Evolutionary conservation across 352 stramenopile species (phyloP), one percentile per base, ranked within the genome.

Genomic region (Globisporangium nodosum): DNA sequence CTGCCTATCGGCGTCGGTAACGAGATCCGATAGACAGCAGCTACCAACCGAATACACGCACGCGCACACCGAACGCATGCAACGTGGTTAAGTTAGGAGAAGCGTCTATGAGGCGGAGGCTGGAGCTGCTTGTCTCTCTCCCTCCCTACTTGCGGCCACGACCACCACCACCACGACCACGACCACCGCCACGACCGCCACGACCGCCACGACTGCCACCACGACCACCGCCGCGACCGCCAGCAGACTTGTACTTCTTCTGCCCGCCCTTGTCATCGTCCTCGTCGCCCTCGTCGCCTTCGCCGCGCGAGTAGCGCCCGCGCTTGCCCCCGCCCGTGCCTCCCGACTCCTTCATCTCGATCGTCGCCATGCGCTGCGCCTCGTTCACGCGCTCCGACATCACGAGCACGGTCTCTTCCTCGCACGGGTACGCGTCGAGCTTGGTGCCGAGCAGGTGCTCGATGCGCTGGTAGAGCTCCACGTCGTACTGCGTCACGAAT

Each of bases 401-500:
- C 8, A 99, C 85, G 37, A 99, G 68, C 20, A 99, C 96, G 3
- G 94, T 97, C 58, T 98, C 92, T 72, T 98, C 95, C 63, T 97
- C 90, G 35, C 85, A 94, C 45, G 80, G 62, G 47, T 94, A 96
- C 33, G 71, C 49, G 52, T 87, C 73, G 2, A 96, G 67, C 64
- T 96, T 94, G 31, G 87, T 89, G 40, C 80, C 82, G 15, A 97
- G 73, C 52, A 96, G 65, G 58, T 96, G 86, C 13, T 43, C 37
- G 37, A 99, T 92, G 39, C 96, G 84, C 72, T 99, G 97, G 80
- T 98, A 99, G 30, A 99, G 76, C 81, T 99, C 97, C 1, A 99
- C 92, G 73, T 99, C 97, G 74, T 98, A 96, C 78, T 99, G 97
- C 47, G 97, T 99, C 3, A 99, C 97, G 66, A 99, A 97, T 18